Base-by-base conservation (phyloP, 176 grass and related monocot species). In the Alopecurus myosuroides region DNA sequence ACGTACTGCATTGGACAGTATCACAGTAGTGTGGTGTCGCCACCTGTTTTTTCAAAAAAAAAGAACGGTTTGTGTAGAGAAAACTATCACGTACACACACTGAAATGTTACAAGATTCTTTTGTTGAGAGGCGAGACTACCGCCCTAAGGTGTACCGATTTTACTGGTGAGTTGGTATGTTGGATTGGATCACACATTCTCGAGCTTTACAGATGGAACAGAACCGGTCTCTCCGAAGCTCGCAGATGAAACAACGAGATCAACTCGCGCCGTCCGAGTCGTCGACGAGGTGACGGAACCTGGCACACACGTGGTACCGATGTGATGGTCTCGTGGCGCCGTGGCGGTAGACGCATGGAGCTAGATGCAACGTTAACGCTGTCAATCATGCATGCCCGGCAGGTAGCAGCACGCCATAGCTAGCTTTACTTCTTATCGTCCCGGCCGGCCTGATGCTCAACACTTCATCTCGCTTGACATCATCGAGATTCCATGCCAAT, bases 401-500 rank as follows among this genome's bases (percentile, higher is more conserved):
- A 41, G 39, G 39, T 41, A 41, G 39, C 39, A 41, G 41, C 41
- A 42, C 41, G 41, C 10, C 11, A 42, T 39, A 39, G 9, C 12
- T 17, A 58, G 10, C n/a, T 58, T 26, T 26, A 58, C 55, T 57
- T 25, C 22, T 0, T n/a, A 9, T 55, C 19, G 20, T 22, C 3
- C 55, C 10, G n/a, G 58, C 46, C 46, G 0, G 46, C 14, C 13
- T 17, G 25, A 61, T 61, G 57, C 28, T 61, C 25, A 76, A 35
- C 68, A 58, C 52, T 26, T 48, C 42, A 67, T 52, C 22, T 44
- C 0, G 33, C 17, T 14, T 71, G 56, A 84, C 81, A 52, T 80
- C 81, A 78, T 44, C 64, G 46, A 89, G 61, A 69, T 62, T 49
- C 82, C 83, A 49, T 23, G 44, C 37, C 19, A 74, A 70, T 41